These are phyloP conservation scores for Acanthamoeba culbertsoni DNA, from an alignment of 208 protist species.

Conservation along the genomic window DNA sequence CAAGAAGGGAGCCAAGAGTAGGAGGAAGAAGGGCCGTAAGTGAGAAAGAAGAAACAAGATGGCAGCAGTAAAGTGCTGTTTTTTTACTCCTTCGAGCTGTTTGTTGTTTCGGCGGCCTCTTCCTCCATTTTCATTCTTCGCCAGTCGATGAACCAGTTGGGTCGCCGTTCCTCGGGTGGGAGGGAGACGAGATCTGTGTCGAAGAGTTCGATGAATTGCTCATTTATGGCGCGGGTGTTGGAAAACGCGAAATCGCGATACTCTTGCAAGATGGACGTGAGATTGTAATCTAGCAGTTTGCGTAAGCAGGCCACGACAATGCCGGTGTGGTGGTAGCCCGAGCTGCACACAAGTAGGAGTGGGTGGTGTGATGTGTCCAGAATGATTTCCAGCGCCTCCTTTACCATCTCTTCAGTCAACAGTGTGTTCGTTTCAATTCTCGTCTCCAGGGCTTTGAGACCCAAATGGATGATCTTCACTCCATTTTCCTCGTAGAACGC, in stretches of 20 bases:
- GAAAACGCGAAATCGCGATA: slow-evolving; percentile 74
- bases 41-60: no score
- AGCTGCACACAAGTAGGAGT: slow-evolving; percentile 93
- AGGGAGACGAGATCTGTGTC: slow-evolving; percentile 95
- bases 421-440: slow-evolving; percentile 55
- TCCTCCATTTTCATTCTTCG: slow-evolving; percentile 68
- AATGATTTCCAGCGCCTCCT: slow-evolving; percentile 92
- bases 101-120: background rate
- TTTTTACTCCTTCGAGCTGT: no score
- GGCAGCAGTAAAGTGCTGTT: no score
- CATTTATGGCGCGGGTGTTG: slow-evolving; percentile 92
- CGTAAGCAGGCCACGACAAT: slow-evolving; percentile 96
- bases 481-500: slow-evolving; percentile 92
- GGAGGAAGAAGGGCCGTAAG: background rate
- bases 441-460: slow-evolving; percentile 76
- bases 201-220: slow-evolving; percentile 98
- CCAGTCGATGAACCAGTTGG: slow-evolving; percentile 75
- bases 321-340: slow-evolving; percentile 93
- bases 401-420: slow-evolving; percentile 82
- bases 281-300: slow-evolving; percentile 95
- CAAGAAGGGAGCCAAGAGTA: background rate
- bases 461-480: slow-evolving; percentile 83
- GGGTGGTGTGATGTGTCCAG: slow-evolving; percentile 93
- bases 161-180: slow-evolving; percentile 67
- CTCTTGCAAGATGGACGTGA: slow-evolving; percentile 96